Evolutionary conservation across 2,329 filamentous ascomycete genomes (phyloP), one percentile per base, ranked within the genome.

Genomic region (Phaeomoniella chlamydospora): DNA sequence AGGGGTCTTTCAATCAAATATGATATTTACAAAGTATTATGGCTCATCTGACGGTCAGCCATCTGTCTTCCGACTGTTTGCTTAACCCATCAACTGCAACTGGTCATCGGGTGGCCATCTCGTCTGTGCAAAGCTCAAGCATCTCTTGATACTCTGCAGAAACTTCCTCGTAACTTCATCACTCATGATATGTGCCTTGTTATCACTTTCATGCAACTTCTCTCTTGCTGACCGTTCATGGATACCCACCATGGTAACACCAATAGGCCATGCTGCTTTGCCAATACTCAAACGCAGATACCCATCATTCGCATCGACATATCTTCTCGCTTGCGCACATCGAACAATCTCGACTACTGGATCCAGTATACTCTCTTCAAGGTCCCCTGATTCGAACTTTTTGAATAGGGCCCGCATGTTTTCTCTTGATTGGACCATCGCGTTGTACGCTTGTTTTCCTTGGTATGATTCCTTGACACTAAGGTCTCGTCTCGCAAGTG

Each of bases 201-300:
- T 80, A 43, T 74, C 72, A 41, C 65, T 70, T 55, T 90, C 76
- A 54, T 96, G 87, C 40, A 98, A 64, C 62, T 98, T 98, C 62
- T 98, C 90, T 43, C 90, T 74, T 14, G 90, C 88, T 46, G 81
- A 90, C 52, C 90, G 77, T 67, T 96, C 90, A 72, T 98, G 90
- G 49, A 98, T 98, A 67, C 90, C 90, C 51, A 98, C 90, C 90
- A 96, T 98, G 56, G 90, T 98, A 29, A 98, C 90, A 60, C 90
- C 90, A 51, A 98, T 98, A 15, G 90, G 90, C 90, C 90, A 98
- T 12, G 90, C 90, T 42, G 86, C 87, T 63, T 94, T 94, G 44
- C 86, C 86, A 51, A 98, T 98, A 55, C 84, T 93, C 37, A 98
- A 67, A 36, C 84, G 72, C 41, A 98, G 65, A 57, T 98, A 98